Base-by-base conservation (phyloP, 2,329 filamentous ascomycete species). In the Stemphylium lycopersici region DNA sequence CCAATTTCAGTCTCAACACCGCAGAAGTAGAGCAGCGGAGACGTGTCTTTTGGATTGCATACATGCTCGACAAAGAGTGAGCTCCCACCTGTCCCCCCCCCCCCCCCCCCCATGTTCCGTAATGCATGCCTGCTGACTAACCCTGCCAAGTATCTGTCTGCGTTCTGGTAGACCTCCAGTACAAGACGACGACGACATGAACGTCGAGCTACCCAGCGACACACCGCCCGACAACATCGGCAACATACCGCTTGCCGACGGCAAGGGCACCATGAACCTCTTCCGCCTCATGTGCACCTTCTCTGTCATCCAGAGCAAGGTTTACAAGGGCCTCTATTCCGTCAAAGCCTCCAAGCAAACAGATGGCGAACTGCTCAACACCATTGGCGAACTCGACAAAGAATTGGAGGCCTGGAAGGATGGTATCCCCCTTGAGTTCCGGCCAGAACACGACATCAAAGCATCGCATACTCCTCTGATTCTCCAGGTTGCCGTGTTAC, bases 381-480 rank as follows among this genome's bases (percentile, higher is more conserved):
- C 92, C 0, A 99, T 99, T 64, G 93, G 95, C 41, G 93, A 98
- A 70, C 84, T 99, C 8, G 95, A 99, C 72, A 88, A 73, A 51
- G 74, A 81, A 49, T 77, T 99, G 3, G 95, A 99, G 73, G 88
- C 91, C 48, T 99, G 95, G 95, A 98, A 98, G 79, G 93, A 98
- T 70, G 87, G 84, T 46, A 98, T 99, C 48, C 93, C 95, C 2
- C 84, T 96, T 52, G 95, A 98, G 69, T 98, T 97, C 78, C 86
- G 95, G n/a, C 95, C 95, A 0, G 95, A 98, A 75, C 88, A 97
- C 72, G 93, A 97, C 75, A 98, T 99, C 75, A 93, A 92, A 74
- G 91, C 91, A 0, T 90, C 89, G 0, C 91, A 97, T 73, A 96
- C 92, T 0, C 93, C 93, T 0, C 82, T 98, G n/a, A 93, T 98